Evolutionary conservation across 768 basidiomycete species (phyloP).

Genomic region (Pisolithus tinctorius): DNA sequence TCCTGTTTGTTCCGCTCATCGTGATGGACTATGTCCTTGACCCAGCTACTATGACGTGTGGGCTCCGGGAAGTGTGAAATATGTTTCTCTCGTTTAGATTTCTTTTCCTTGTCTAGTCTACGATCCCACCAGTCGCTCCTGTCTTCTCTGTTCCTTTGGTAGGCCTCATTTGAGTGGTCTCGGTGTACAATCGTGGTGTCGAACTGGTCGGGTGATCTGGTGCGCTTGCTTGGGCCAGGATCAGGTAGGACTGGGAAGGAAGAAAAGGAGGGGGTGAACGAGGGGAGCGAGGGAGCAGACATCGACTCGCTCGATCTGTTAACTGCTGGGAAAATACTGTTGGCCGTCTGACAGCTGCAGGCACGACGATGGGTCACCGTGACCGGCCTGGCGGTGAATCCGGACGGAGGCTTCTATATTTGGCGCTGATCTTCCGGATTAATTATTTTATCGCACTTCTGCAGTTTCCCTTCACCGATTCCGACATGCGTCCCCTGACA

Average conservation of each 20-base stretch:
- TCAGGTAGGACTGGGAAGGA: constrained; percentile 61
- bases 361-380: no score
- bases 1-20: constrained; percentile 28
- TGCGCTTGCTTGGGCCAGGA: constrained; percentile 31
- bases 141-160: constrained; percentile 10
- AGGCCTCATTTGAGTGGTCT: constrained; percentile 10
- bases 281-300: constrained; percentile 54
- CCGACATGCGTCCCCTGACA: constrained; percentile 85
- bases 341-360: not conserved
- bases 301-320: constrained; percentile 18
- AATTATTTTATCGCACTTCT: constrained; percentile 10
- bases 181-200: constrained; percentile 10
- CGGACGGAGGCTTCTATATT: not conserved
- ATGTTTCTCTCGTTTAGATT: constrained; percentile 25
- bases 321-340: not conserved
- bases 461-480: constrained; percentile 7
- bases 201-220: constrained; percentile 11
- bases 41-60: constrained; percentile 16
- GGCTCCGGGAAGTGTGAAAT: constrained; percentile 19
- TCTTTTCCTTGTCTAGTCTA: constrained; percentile 24
- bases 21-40: constrained; percentile 10
- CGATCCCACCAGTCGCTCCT: constrained; percentile 15
- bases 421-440: constrained; percentile 3
- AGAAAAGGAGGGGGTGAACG: constrained; percentile 58
- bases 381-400: no score